Base-by-base conservation (phyloP, 1,284 basidiomycete species). In the Tremellales sp. region DNA sequence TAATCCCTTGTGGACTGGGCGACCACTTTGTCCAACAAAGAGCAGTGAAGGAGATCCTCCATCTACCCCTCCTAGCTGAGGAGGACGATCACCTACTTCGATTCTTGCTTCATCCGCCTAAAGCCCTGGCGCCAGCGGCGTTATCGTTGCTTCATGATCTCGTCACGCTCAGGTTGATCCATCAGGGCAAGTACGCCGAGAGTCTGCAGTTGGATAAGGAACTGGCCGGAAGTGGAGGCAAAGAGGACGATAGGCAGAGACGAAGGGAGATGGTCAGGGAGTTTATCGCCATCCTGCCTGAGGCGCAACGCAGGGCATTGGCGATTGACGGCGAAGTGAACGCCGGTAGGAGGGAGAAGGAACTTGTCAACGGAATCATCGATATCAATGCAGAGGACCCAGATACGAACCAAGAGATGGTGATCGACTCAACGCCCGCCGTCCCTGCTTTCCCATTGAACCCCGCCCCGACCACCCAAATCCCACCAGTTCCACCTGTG, bases 141-240 rank as follows among this genome's bases (percentile, higher is more conserved):
- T 71, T 84, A 19, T 78, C 81, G 2, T 75, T 83, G 11, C 71
- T 91, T 0, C 87, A 89, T 67, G 86, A 90, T 61, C 79, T 91
- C n/a, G 79, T 89, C 26, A 87, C 84, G 49, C 81, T 87, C 8
- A 82, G 88, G 11, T 79, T 89, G 3, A 81, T 90, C 26, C 85
- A 89, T 62, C 79, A 78, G 5, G 88, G 87, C 3, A 80, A 82
- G 53, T 84, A 86, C 62, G 76, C 80, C 0, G 81, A 83, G 26
- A 86, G 86, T 1, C 80, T 90, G 55, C 84, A 84, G 67, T 78
- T 87, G 27, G 88, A 90, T 72, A 80, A 81, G 49, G 76, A 67
- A 51, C 58, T 66, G 46, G 74, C 57, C 29, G 81, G 83, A 15
- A 59, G 53, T 8, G 61, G 58, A 23, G 67, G 63, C 2, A 61